Base-by-base conservation (phyloP, 2,329 filamentous ascomycete species). In the Diaporthe eres region DNA sequence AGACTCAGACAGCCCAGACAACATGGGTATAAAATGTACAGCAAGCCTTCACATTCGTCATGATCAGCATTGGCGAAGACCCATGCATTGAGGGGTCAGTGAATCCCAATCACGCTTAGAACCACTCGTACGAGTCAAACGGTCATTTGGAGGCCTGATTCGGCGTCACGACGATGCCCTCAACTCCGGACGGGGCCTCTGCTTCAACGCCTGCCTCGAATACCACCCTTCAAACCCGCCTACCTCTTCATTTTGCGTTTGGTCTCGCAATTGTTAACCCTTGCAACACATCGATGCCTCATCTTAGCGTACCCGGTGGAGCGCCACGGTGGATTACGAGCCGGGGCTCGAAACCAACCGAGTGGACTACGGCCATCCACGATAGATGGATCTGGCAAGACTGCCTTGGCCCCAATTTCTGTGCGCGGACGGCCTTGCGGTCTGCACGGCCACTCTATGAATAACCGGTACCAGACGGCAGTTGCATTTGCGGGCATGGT, bases 321-420 rank as follows among this genome's bases (percentile, higher is more conserved):
- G 71, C 71, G 34, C 71, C 71, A 44, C 58, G 31, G 71, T 73
- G 71, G 71, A 55, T 65, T 53, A 65, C 28, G 34, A 34, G 58
- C 71, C 58, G 39, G 71, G 71, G 47, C 57, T 39, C 47, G 71
- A 73, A 73, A 73, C 71, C 34, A 63, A 63, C 71, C 34, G 61
- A 73, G 71, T n/a, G 47, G 71, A 44, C 17, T 73, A 39, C 61
- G 17, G 44, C n/a, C 34, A 51, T 39, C 44, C 65, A 19, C 31
- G 47, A 17, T 1, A 28, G 25, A 37, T 53, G 47, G 47, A 28
- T 68, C 47, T 53, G 28, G 65, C 31, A 68, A 25, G 65, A 25
- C 47, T 68, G 65, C 47, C 63, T 53, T 51, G 63, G 61, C 25
- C 42, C n/a, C 60, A 65, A 31, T 65, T 65, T 34, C 42, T 49